Base-by-base conservation (phyloP, 371 early-diverging fungal species). In the Coemansia sp. region DNA sequence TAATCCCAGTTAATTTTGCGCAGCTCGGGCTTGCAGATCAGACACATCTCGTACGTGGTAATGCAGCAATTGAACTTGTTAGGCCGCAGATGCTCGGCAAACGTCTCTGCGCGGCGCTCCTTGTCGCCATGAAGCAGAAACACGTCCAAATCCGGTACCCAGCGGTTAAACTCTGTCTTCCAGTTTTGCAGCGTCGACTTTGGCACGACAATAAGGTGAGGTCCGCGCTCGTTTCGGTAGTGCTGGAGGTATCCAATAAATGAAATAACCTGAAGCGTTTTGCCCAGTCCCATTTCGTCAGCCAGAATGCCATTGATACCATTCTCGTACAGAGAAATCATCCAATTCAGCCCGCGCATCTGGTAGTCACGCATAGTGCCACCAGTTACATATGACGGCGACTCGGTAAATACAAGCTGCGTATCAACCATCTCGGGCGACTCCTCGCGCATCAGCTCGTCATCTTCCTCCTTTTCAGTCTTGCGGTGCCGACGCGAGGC, bases 261-360 rank as follows among this genome's bases (percentile, higher is more conserved):
- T 12, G 97, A 92, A 54, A 99, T 98, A 2, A 94, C 91, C 80
- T 99, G 99, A 18, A 99, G 84, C 1, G 99, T 99, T 82, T 99
- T 99, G 44, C 99, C 99, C 52, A 99, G 88, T 62, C 99, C 99
- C 99, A 99, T 99, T 83, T 99, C 99, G 84, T 99, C 99, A 33
- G 99, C 99, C 23, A 99, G 83, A 68, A 99, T 99, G 28, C 99
- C 98, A 77, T 99, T 99, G 75, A 99, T 94, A n/a, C 96, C 95
- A 72, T 97, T 94, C 65, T 97, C 92, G 75, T 90, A 97, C 64
- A 99, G 84, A 1, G 93, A 95, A 21, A 99, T 90, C 86, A 99
- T 91, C 99, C 99, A 99, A 82, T 99, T 99, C 25, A 99, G 85
- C 20, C 99, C 99, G 68, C 96, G 93, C n/a, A 99, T 69, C 81